Conservation (phyloP, 768 basidiomycete species). For the Lentinula sp. region DNA sequence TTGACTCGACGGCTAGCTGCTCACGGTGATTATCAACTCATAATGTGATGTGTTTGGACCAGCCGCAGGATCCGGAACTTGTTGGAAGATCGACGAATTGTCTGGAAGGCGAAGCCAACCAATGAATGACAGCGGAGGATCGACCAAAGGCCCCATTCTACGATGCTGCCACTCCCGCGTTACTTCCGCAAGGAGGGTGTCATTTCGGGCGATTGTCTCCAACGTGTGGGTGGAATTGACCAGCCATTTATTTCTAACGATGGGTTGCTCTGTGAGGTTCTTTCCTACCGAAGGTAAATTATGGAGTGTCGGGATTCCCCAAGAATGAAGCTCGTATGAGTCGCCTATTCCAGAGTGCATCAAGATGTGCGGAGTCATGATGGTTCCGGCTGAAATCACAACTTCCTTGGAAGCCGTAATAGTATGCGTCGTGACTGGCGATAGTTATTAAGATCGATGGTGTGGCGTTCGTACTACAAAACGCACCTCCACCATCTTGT, state of each 20-base stretch:
- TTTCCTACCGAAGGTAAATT: conserved; percentile 29
- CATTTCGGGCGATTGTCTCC: conserved; percentile 19
- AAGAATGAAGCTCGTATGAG: conserved; percentile 10
- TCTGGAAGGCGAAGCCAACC: conserved; percentile 14
- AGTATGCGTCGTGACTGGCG: neutral
- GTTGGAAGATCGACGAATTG: conserved; percentile 12
- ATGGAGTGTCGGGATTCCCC: conserved; percentile 20
- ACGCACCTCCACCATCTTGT: neutral
- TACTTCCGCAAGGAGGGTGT: conserved; percentile 14
- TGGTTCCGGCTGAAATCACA: conserved; percentile 19
- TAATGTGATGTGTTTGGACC: conserved; percentile 16
- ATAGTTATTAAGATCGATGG: neutral
- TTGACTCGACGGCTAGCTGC: neutral
- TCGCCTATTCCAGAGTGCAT: conserved; percentile 18
- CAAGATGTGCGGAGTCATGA: conserved; percentile 20
- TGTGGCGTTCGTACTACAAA: neutral
- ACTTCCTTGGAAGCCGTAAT: conserved; percentile 17
- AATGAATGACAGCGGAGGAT: conserved; percentile 12
- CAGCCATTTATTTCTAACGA: conserved; percentile 15
- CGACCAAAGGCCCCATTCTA: conserved; percentile 18
- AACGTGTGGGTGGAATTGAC: conserved; percentile 20
- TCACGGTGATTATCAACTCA: conserved; percentile 16
- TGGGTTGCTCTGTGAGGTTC: conserved; percentile 27
- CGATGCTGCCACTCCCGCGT: conserved; percentile 21
- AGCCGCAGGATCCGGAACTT: conserved; percentile 17